These are phyloP conservation scores for Candida glucosophila DNA, from an alignment of 1,139 yeast genomes.

Conservation along the genomic window DNA sequence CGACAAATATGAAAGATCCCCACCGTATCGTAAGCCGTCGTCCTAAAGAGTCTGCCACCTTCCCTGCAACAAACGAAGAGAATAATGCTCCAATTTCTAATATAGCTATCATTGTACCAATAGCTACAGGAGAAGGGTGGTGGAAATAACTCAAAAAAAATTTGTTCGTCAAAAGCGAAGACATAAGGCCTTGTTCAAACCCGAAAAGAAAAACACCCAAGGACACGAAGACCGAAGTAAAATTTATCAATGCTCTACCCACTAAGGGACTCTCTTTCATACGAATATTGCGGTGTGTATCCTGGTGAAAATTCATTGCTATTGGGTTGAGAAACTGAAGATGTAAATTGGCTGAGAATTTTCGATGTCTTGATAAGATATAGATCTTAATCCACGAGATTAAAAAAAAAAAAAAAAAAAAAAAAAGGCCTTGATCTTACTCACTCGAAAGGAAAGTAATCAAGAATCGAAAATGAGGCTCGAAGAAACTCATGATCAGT, in stretches of 20 bases:
- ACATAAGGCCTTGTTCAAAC: slow-evolving; percentile 56
- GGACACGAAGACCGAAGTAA: slow-evolving; percentile 52
- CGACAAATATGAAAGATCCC: slow-evolving; percentile 72
- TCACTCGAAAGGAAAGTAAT: no score
- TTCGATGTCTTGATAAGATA: no score
- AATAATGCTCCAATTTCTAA: slow-evolving; percentile 70
- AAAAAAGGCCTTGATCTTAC: no score
- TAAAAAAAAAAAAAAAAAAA: no score
- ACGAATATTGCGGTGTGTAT: slow-evolving; percentile 20
- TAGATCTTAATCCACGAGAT: no score
- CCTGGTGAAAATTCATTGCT: slow-evolving; percentile 10
- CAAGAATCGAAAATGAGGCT: no score
- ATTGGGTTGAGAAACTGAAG: no score
- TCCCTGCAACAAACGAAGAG: slow-evolving; percentile 70
- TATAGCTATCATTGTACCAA: slow-evolving; percentile 47
- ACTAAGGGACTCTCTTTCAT: slow-evolving; percentile 38
- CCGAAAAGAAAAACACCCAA: slow-evolving; percentile 55
- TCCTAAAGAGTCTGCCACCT: slow-evolving; percentile 72
- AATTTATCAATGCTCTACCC: slow-evolving; percentile 44
- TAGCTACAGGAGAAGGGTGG: slow-evolving; percentile 46
- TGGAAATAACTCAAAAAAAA: slow-evolving; percentile 67
- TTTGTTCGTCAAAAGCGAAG: slow-evolving; percentile 55
- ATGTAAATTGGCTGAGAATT: no score
- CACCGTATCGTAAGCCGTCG: slow-evolving; percentile 72
- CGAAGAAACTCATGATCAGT: no score